phyloP scores from a whole-genome alignment of 352 stramenopile species.

The Phytophthora cactorum region DNA sequence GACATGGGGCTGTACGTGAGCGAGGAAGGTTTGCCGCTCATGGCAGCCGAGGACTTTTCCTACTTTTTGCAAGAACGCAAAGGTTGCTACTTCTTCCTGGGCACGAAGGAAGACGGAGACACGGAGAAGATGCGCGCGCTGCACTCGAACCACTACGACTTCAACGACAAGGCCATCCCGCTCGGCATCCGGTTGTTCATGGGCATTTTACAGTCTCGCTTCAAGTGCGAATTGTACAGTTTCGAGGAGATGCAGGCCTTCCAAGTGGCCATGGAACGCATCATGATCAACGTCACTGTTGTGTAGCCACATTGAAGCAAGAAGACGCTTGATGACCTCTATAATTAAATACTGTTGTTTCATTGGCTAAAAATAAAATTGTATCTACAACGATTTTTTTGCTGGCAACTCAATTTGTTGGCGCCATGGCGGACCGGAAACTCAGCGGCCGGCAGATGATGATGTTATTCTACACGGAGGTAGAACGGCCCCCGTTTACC shows the following conservation, averaged over 20 bases:
- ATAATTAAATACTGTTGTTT: not conserved
- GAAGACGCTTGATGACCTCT: slow-evolving; percentile 4
- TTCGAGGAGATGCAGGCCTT: slow-evolving; percentile 79
- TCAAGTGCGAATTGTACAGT: slow-evolving; percentile 72
- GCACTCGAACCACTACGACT: slow-evolving; percentile 85
- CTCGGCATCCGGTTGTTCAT: slow-evolving; percentile 84
- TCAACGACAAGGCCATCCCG: slow-evolving; percentile 87
- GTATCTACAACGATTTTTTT: not conserved
- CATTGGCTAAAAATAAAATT: slow-evolving; percentile 3
- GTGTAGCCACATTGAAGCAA: slow-evolving; percentile 29
- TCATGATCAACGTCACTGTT: slow-evolving; percentile 52
- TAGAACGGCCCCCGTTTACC: slow-evolving; percentile 2
- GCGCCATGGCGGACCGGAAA: slow-evolving; percentile 29
- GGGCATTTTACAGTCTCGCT: slow-evolving; percentile 70
- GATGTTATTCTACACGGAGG: slow-evolving; percentile 56
- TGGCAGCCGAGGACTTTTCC: slow-evolving; percentile 96
- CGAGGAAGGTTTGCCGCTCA: slow-evolving; percentile 84
- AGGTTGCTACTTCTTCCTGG: slow-evolving; percentile 88
- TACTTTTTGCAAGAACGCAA: slow-evolving; percentile 89
- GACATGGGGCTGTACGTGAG: slow-evolving; percentile 81
- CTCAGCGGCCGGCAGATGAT: slow-evolving; percentile 53
- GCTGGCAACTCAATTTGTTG: slow-evolving; percentile 3
- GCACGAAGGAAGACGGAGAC: slow-evolving; percentile 74
- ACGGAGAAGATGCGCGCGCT: slow-evolving; percentile 62
- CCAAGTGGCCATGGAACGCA: slow-evolving; percentile 78